Percentiles rank a stretch among this genome's conserved stretches.
phyloP scores from a whole-genome alignment of 139 green algal species.

The Chlorella sorokiniana region DNA sequence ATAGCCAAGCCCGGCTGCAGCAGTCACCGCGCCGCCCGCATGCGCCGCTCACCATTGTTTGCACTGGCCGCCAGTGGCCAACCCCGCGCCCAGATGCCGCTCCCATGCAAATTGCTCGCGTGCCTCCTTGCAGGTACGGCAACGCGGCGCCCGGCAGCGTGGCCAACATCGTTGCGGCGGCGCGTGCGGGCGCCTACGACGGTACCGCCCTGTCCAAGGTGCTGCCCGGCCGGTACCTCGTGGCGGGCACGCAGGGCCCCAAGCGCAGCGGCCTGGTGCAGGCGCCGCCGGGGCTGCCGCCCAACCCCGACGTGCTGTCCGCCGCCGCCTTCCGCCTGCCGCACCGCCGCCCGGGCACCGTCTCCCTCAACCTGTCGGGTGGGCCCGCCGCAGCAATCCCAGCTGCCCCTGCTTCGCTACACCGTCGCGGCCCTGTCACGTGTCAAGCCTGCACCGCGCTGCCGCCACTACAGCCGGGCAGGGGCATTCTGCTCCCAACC shows the following conservation, averaged over 20 bases:
- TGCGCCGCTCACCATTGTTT: too few species aligned
- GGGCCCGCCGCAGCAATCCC: not conserved
- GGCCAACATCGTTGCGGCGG: slow-evolving; percentile 53
- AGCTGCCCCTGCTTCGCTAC: not conserved
- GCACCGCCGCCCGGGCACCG: slow-evolving; percentile 64
- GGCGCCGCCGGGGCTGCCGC: slow-evolving; percentile 24
- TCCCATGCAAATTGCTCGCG: too few species aligned
- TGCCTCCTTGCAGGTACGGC: too few species aligned
- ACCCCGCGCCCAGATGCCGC: too few species aligned
- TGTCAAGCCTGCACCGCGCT: too few species aligned
- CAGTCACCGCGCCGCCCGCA: too few species aligned
- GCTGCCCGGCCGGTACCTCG: slow-evolving; percentile 34
- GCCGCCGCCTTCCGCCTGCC: slow-evolving; percentile 50
- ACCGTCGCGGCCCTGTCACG: too few species aligned
- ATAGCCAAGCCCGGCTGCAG: too few species aligned
- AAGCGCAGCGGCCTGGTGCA: slow-evolving; percentile 59
- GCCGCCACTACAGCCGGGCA: too few species aligned
- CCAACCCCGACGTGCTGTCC: slow-evolving; percentile 51
- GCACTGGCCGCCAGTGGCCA: too few species aligned
- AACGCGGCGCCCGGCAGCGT: slow-evolving; percentile 50
- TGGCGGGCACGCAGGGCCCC: slow-evolving; percentile 46
- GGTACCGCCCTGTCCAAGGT: slow-evolving; percentile 10
- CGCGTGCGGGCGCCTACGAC: slow-evolving; percentile 1
- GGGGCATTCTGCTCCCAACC: too few species aligned
- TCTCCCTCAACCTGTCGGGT: slow-evolving; percentile 60